These are phyloP conservation scores for Saturnispora gosingensis DNA, from an alignment of 805 yeast species.

Conservation along the genomic window DNA sequence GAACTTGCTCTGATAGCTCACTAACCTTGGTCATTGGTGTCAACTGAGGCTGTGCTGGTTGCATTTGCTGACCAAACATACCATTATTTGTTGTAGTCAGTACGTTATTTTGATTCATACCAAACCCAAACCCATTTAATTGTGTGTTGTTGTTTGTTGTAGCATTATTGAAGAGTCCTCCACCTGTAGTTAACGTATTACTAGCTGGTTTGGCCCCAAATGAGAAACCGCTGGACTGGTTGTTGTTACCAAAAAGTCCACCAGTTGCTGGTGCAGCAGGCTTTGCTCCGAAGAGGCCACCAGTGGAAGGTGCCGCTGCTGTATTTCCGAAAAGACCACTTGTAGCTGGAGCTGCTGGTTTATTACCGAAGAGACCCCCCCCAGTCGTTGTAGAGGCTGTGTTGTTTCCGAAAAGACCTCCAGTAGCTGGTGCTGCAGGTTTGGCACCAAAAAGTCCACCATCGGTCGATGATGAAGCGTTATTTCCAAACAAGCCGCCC, in stretches of 20 bases:
- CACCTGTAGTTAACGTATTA: conserved; percentile 13
- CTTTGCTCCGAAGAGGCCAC: conserved; percentile 15
- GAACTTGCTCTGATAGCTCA: conserved; percentile 63
- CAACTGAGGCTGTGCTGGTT: conserved; percentile 38
- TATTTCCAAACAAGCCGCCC: conserved; percentile 22
- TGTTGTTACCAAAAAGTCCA: conserved; percentile 16
- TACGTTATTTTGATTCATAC: conserved; percentile 6
- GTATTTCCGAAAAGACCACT: conserved; percentile 29
- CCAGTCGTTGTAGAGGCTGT: conserved; percentile 11
- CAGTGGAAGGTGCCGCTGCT: background rate
- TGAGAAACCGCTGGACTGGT: conserved; percentile 14
- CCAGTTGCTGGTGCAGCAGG: conserved; percentile 8
- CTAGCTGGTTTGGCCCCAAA: conserved; percentile 16
- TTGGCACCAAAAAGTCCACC: conserved; percentile 19
- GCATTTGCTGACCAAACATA: conserved; percentile 17
- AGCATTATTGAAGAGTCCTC: conserved; percentile 30
- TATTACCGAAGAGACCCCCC: conserved; percentile 20
- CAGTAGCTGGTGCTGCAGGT: conserved; percentile 16
- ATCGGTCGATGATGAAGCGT: conserved; percentile 10
- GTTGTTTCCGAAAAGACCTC: conserved; percentile 20
- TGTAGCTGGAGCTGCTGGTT: conserved; percentile 9
- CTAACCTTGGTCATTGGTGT: conserved; percentile 70
- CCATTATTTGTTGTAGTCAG: conserved; percentile 3
- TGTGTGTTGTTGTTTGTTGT: background rate
- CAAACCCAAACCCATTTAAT: conserved; percentile 1